Evolutionary conservation across 192 early-diverging fungal species (phyloP), one percentile per base, ranked within the genome.

Genomic region (Glomus cerebriforme): DNA sequence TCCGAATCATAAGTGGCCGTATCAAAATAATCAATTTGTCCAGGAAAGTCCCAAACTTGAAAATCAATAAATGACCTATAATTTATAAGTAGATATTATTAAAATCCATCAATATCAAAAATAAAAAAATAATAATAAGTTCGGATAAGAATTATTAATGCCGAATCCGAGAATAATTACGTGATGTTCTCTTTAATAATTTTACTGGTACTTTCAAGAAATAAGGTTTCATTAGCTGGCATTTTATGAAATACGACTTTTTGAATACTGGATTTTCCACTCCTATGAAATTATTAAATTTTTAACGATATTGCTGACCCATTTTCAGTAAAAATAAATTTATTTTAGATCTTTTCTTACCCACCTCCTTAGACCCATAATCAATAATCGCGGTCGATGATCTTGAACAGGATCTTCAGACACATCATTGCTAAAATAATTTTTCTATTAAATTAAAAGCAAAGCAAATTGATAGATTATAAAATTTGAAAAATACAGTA

Each of bases 41-140:
- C 97, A 7, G 97, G 97, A 78, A 93, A 96, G 79, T 99, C 97
- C 92, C 94, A 97, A 7, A 98, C 88, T 66, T 92, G 85, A 81
- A 96, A 94, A 78, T 95, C 92, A 65, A 95, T 92, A 77, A 94
- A 95, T 43, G 94, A 92, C 5, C 92, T 84, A 58, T 67, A 71
- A 12, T 2, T 37, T 2, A 6, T n/a, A n/a, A n/a, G n/a, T n/a
- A n/a, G n/a, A n/a, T n/a, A n/a, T n/a, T n/a, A n/a, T n/a, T n/a
- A n/a, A n/a, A n/a, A n/a, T n/a, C n/a, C n/a, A n/a, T n/a, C n/a
- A n/a, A n/a, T n/a, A 43, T 43, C 39, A 43, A 43, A 37, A 43
- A 68, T 35, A 4, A 67, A 26, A 13, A 15, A 67, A 35, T 19
- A 26, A 67, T 37, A 67, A 17, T 2, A 37, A 22, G 34, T 66